Conservation (phyloP, 768 basidiomycete species). For the Mycena crocata region DNA sequence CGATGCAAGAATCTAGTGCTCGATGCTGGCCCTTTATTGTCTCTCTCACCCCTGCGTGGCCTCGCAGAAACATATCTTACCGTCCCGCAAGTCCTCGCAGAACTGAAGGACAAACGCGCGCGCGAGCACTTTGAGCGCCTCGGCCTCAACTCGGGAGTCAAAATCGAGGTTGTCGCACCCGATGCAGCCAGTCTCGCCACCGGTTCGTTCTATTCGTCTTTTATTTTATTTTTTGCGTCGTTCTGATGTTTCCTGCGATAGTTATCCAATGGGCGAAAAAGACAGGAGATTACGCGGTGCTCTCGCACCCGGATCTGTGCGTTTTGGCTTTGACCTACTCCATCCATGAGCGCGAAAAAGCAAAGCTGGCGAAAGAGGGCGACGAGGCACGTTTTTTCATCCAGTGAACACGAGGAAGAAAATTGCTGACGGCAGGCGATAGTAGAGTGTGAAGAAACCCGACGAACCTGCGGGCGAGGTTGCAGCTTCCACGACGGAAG, state of each 20-base stretch:
- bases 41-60: constrained; percentile 89
- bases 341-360: constrained; percentile 61
- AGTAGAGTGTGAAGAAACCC: constrained; percentile 35
- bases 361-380: constrained; percentile 37
- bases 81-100: constrained; percentile 89
- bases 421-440: constrained; percentile 36
- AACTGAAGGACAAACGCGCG: constrained; percentile 90
- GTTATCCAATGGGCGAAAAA: constrained; percentile 94
- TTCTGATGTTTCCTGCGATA: constrained; percentile 45
- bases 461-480: constrained; percentile 8
- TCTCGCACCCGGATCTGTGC: constrained; percentile 91
- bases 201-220: constrained; percentile 52
- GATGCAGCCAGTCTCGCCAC: constrained; percentile 75
- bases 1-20: constrained; percentile 86
- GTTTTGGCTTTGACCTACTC: constrained; percentile 90
- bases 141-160: constrained; percentile 80
- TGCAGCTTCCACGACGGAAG: constrained; percentile 27
- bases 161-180: constrained; percentile 76
- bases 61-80: constrained; percentile 88
- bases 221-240: neutral
- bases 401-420: neutral
- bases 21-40: constrained; percentile 93
- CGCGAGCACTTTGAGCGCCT: constrained; percentile 88
- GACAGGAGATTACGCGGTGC: constrained; percentile 94
- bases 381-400: constrained; percentile 39